These are phyloP conservation scores for Gypsophila paniculata DNA, from an alignment of 179 eudicot species.

Conservation along the genomic window DNA sequence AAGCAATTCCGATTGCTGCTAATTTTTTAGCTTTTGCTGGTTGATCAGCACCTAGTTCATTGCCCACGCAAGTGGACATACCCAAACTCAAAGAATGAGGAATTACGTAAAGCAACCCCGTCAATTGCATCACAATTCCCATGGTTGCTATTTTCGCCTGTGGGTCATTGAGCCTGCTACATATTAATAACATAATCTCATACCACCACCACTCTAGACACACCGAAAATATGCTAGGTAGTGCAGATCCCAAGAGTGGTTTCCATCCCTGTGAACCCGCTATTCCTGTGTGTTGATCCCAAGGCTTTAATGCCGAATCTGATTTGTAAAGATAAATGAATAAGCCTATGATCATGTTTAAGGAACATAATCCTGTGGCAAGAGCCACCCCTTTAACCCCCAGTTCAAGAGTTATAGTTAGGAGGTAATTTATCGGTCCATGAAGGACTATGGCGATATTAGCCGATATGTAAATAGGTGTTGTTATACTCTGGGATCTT, in stretches of 20 bases:
- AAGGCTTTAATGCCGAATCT: conserved; percentile 13
- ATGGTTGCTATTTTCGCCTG: conserved; percentile 17
- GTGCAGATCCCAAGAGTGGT: conserved; percentile 13
- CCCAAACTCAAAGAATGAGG: conserved; percentile 21
- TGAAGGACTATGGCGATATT: conserved; percentile 8
- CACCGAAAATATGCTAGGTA: conserved; percentile 17
- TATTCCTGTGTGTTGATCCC: conserved; percentile 1
- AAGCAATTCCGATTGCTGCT: conserved; percentile 11
- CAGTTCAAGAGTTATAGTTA: not conserved
- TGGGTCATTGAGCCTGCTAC: conserved; percentile 17
- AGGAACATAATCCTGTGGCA: conserved; percentile 12
- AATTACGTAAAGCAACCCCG: conserved; percentile 19
- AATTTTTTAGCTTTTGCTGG: conserved; percentile 13
- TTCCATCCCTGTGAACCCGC: conserved; percentile 12
- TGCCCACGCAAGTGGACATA: conserved; percentile 20
- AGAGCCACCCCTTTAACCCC: conserved; percentile 25
- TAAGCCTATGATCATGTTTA: conserved; percentile 20
- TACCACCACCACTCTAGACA: conserved; percentile 28
- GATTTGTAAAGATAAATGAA: conserved; percentile 17
- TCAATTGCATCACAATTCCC: conserved; percentile 23
- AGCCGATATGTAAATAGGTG: conserved; percentile 11
- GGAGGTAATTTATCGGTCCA: conserved; percentile 10
- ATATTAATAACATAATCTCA: conserved; percentile 20
- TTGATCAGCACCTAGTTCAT: conserved; percentile 19
- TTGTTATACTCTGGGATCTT: conserved; percentile 19